phyloP scores from a whole-genome alignment of 2,329 filamentous ascomycete genomes.

The Chrysoporthe cubensis region DNA sequence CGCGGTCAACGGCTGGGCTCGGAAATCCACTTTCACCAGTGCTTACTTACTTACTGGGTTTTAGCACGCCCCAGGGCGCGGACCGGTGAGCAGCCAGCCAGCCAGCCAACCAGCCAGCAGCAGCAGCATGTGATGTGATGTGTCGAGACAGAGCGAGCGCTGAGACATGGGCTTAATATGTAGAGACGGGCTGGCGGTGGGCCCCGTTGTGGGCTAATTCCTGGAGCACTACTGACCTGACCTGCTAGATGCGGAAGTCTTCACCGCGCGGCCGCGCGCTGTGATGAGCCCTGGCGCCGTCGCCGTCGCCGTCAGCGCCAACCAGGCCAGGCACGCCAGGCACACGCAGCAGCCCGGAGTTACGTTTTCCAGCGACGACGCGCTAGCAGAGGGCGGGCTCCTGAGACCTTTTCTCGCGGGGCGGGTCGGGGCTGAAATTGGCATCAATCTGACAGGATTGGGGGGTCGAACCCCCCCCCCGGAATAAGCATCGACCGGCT shows the following conservation, averaged over 20 bases:
- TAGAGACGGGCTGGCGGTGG: not conserved
- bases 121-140: no score
- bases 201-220: no score
- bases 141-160: no score
- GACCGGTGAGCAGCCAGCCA: no score
- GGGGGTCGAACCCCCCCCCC: not conserved
- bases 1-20: no score
- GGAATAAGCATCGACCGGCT: no score
- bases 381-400: not conserved
- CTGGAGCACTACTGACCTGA: not conserved
- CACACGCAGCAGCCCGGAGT: not conserved
- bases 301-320: not conserved
- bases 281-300: not conserved
- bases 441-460: not conserved
- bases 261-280: not conserved
- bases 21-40: no score
- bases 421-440: slow-evolving; percentile 1
- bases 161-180: no score
- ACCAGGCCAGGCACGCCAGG: not conserved
- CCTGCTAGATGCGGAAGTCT: slow-evolving; percentile 8
- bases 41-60: no score
- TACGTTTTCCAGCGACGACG: not conserved
- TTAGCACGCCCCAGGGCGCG: not conserved
- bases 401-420: not conserved
- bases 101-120: no score